Conservation (phyloP, 345 rosid genomes). For the Eutrema japonicum region DNA sequence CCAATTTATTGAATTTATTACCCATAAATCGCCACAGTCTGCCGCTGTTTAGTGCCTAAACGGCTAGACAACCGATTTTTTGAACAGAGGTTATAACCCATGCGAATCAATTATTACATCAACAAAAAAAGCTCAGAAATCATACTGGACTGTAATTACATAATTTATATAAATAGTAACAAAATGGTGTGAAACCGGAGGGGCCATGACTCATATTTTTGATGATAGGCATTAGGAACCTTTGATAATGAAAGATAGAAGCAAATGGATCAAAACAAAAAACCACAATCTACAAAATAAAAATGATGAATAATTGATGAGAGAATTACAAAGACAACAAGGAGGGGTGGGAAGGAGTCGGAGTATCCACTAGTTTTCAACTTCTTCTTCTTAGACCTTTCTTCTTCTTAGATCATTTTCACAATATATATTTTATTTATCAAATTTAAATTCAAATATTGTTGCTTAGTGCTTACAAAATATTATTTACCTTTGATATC, state of each 20-base stretch:
- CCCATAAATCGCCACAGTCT: too few species aligned
- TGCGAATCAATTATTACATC: constrained; percentile 10
- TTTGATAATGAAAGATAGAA: constrained; percentile 62
- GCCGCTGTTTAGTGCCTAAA: too few species aligned
- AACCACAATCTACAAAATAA: neutral
- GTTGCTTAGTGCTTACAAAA: neutral
- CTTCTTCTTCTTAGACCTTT: constrained; percentile 50
- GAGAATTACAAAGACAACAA: constrained; percentile 52
- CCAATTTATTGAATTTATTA: too few species aligned
- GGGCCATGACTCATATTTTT: constrained; percentile 43
- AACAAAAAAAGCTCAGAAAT: constrained; percentile 1
- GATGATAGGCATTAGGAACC: constrained; percentile 46
- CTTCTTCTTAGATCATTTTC: neutral
- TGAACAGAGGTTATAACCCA: neutral
- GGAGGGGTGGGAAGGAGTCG: constrained; percentile 44
- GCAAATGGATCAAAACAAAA: constrained; percentile 84
- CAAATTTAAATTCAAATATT: neutral
- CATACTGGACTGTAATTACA: neutral
- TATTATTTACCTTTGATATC: too few species aligned
- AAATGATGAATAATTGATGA: constrained; percentile 44
- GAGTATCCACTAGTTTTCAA: constrained; percentile 68
- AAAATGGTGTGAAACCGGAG: constrained; percentile 23
- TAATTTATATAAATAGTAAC: constrained; percentile 3
- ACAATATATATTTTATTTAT: neutral
- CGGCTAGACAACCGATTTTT: too few species aligned